Conservation (phyloP, 2,329 filamentous ascomycete genomes). For the Pyricularia sp. region DNA sequence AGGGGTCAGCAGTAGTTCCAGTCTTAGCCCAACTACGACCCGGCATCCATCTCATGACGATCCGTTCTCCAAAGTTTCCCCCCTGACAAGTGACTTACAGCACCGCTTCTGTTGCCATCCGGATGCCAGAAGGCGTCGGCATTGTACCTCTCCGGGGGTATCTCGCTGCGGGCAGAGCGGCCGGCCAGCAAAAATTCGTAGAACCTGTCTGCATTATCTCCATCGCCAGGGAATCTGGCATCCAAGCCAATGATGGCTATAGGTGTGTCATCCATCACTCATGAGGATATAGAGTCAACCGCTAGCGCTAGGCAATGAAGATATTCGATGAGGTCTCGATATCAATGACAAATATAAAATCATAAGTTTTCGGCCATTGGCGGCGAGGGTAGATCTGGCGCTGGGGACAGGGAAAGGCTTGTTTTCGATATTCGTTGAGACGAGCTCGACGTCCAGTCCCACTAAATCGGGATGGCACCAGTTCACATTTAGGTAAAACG, state of each 20-base stretch:
- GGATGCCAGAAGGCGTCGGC: conserved; percentile 18
- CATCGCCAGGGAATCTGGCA: conserved; percentile 15
- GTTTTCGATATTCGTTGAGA: background rate
- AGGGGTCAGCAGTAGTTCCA: background rate
- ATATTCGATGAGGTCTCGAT: background rate
- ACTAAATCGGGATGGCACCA: background rate
- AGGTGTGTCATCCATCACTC: conserved; percentile 11
- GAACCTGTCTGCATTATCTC: conserved; percentile 14
- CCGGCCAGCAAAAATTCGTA: conserved; percentile 16
- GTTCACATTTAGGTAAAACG: background rate
- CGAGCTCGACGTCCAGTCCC: background rate
- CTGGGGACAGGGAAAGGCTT: background rate
- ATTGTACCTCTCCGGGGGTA: conserved; percentile 17
- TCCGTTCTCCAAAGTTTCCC: background rate
- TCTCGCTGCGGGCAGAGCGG: conserved; percentile 13
- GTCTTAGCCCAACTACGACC: background rate
- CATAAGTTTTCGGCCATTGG: background rate
- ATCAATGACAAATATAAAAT: background rate
- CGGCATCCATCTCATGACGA: background rate
- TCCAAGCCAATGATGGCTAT: conserved; percentile 16
- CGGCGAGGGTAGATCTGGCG: background rate
- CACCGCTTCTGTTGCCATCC: conserved; percentile 14
- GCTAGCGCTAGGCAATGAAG: background rate
- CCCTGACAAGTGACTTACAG: conserved; percentile 7
- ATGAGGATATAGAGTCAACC: background rate